phyloP scores from a whole-genome alignment of 768 basidiomycete species.

The Tulasnella sp. region DNA sequence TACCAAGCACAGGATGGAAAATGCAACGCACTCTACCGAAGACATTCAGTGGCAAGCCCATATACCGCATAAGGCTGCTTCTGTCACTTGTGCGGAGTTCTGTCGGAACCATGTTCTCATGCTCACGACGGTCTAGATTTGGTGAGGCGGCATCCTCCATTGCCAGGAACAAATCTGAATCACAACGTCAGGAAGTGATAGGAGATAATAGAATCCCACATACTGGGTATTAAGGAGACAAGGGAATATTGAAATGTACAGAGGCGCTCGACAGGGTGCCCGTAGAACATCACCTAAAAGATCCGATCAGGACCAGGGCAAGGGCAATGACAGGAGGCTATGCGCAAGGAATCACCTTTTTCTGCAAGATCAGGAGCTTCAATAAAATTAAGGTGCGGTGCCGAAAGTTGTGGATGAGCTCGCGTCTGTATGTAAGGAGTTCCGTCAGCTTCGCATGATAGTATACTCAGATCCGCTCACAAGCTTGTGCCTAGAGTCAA shows the following conservation, averaged over 20 bases:
- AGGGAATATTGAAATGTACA: slow-evolving; percentile 98
- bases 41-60: slow-evolving; percentile 87
- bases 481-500: slow-evolving; percentile 48
- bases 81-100: slow-evolving; percentile 79
- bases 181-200: not conserved
- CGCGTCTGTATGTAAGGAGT: slow-evolving; percentile 42
- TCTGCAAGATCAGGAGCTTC: slow-evolving; percentile 88
- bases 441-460: not conserved
- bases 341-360: slow-evolving; percentile 42
- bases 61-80: slow-evolving; percentile 79
- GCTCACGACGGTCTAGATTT: slow-evolving; percentile 47
- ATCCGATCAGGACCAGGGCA: not conserved
- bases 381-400: slow-evolving; percentile 86
- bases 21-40: slow-evolving; percentile 69
- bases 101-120: slow-evolving; percentile 56
- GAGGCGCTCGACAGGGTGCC: slow-evolving; percentile 87
- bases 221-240: slow-evolving; percentile 84
- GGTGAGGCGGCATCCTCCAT: slow-evolving; percentile 89
- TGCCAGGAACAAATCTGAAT: slow-evolving; percentile 66
- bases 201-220: slow-evolving; percentile 16
- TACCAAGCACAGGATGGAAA: not conserved
- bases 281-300: slow-evolving; percentile 83
- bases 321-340: not conserved
- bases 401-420: slow-evolving; percentile 86
- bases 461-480: slow-evolving; percentile 30